A percentile compares a stretch with the other conserved stretches of the same genome.
These are phyloP conservation scores for Populus euphratica DNA, from an alignment of 345 rosid species.

Conservation along the genomic window DNA sequence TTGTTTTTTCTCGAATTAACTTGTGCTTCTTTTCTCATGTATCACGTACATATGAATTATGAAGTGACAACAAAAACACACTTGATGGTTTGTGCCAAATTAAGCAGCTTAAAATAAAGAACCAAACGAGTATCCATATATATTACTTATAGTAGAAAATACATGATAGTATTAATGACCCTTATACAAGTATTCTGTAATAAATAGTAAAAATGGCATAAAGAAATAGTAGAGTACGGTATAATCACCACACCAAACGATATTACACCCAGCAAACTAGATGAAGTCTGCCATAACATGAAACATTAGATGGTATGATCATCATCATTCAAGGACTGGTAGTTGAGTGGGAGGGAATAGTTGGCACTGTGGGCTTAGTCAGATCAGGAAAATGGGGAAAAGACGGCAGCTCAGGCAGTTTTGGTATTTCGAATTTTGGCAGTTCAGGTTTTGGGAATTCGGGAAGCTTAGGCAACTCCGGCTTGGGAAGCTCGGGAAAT, in stretches of 20 bases:
- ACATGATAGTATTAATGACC: background rate
- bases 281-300: background rate
- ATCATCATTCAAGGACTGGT: conserved; percentile 8
- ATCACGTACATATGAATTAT: background rate
- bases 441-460: background rate
- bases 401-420: background rate
- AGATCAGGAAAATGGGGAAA: background rate
- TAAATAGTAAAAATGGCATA: background rate
- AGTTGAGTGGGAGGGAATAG: conserved; percentile 13
- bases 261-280: background rate
- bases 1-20: too few relatives aligned
- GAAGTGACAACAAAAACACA: background rate
- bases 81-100: background rate
- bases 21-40: background rate
- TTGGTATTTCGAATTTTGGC: background rate
- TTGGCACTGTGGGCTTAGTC: conserved; percentile 5
- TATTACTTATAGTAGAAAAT: background rate
- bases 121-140: background rate
- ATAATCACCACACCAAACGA: background rate
- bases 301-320: background rate
- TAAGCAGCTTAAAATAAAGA: background rate
- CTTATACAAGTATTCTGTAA: background rate
- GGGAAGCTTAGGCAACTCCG: background rate
- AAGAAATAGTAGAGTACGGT: background rate
- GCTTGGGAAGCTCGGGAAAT: background rate